Conservation (phyloP, 805 yeast species). For the Cyberlindnera xylosilytica region DNA sequence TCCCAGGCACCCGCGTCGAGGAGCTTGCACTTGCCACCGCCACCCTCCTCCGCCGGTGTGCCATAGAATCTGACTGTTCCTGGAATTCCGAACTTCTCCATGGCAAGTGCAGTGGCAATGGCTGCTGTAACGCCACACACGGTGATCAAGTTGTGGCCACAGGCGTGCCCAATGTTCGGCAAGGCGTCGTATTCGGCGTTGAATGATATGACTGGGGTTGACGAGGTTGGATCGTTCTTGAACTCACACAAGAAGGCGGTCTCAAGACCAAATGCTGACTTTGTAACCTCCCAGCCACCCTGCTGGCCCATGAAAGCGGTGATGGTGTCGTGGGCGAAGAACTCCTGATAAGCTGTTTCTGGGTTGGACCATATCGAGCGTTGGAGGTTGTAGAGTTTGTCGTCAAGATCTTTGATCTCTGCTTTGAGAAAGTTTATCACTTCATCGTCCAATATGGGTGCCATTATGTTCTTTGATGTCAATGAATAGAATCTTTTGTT, state of each 20-base stretch:
- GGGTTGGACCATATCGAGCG: slow-evolving; percentile 11
- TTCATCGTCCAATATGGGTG: background rate
- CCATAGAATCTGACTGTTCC: slow-evolving; percentile 13
- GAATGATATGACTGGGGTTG: slow-evolving; percentile 9
- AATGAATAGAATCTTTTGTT: too few species aligned
- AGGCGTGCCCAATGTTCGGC: slow-evolving; percentile 13
- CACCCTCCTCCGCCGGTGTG: slow-evolving; percentile 12
- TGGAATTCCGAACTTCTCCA: slow-evolving; percentile 11
- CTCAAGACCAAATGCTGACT: slow-evolving; percentile 8
- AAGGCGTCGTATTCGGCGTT: slow-evolving; percentile 14
- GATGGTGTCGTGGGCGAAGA: slow-evolving; percentile 7
- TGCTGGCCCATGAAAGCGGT: slow-evolving; percentile 10
- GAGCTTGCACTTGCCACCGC: slow-evolving; percentile 12
- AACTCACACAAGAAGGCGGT: slow-evolving; percentile 11
- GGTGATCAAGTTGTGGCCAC: slow-evolving; percentile 14
- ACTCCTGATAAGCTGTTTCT: slow-evolving; percentile 7
- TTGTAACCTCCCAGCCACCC: slow-evolving; percentile 11
- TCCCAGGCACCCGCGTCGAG: slow-evolving; percentile 12
- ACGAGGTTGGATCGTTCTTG: slow-evolving; percentile 1
- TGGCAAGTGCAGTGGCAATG: slow-evolving; percentile 6
- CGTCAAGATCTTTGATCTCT: slow-evolving; percentile 2
- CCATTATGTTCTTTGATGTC: too few species aligned
- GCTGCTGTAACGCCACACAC: slow-evolving; percentile 11
- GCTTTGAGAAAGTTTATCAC: slow-evolving; percentile 1
- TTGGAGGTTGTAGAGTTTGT: slow-evolving; percentile 7